Conservation (phyloP, 768 basidiomycete species). For the Pilatotrama ljubarskyi region DNA sequence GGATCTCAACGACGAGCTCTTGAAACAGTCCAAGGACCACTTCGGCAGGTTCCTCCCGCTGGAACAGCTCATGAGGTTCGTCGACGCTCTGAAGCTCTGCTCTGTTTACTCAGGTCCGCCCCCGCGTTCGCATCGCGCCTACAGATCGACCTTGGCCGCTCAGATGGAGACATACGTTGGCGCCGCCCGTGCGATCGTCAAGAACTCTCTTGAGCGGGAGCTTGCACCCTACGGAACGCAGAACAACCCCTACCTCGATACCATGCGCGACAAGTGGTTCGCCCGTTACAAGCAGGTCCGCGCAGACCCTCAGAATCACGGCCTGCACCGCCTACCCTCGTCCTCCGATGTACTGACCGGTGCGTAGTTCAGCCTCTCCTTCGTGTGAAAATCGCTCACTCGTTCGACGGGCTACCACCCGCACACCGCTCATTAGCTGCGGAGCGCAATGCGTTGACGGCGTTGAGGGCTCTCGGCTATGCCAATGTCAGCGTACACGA, state of each 20-base stretch:
- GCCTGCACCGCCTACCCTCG: too few relatives aligned
- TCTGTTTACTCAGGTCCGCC: background rate
- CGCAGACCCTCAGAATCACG: too few relatives aligned
- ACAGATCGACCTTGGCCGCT: conserved; percentile 30
- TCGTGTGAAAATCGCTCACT: too few relatives aligned
- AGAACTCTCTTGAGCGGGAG: conserved; percentile 41
- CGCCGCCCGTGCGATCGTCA: conserved; percentile 29
- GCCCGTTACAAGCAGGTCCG: conserved; percentile 16
- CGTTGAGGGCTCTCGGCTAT: background rate
- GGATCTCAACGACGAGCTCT: conserved; percentile 32
- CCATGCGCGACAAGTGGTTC: conserved; percentile 25
- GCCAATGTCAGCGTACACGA: conserved; percentile 21
- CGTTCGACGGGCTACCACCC: too few relatives aligned
- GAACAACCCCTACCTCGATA: conserved; percentile 28
- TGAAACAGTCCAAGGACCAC: conserved; percentile 28
- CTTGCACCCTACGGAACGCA: conserved; percentile 40
- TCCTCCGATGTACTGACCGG: background rate
- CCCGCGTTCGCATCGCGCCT: too few relatives aligned
- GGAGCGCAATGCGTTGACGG: background rate
- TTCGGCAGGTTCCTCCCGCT: conserved; percentile 45
- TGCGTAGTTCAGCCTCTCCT: background rate
- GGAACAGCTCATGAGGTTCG: conserved; percentile 38
- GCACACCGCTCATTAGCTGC: too few relatives aligned
- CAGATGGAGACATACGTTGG: conserved; percentile 34
- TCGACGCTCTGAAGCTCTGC: background rate